A percentile compares a stretch with the other conserved stretches of the same genome.
Conservation (phyloP, 1,139 yeast genomes). For the Candida sp. region DNA sequence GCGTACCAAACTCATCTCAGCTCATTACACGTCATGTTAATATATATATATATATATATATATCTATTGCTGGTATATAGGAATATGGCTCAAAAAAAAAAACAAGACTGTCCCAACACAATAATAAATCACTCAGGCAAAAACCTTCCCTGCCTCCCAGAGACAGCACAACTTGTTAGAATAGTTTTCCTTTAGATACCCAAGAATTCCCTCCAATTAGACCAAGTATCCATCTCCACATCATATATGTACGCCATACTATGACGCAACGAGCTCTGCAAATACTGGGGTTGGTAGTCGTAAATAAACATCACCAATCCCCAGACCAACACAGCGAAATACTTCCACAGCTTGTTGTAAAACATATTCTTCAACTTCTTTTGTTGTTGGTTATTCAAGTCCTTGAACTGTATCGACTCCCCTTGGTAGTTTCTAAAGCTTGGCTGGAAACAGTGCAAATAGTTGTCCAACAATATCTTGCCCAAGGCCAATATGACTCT, state of each 20-base stretch:
- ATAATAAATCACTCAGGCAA: neutral
- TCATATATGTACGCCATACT: slow-evolving; percentile 78
- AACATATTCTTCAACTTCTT: slow-evolving; percentile 36
- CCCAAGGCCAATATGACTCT: slow-evolving; percentile 59
- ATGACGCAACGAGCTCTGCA: slow-evolving; percentile 70
- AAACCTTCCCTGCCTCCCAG: neutral
- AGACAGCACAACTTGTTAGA: neutral
- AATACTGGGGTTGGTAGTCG: slow-evolving; percentile 62
- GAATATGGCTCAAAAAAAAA: no score
- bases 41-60: no score
- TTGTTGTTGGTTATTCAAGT: slow-evolving; percentile 34
- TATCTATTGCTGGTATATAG: no score
- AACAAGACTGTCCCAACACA: no score
- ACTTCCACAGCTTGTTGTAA: slow-evolving; percentile 59
- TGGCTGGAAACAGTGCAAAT: slow-evolving; percentile 42
- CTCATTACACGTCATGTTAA: no score
- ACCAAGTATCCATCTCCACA: slow-evolving; percentile 49
- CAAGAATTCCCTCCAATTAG: slow-evolving; percentile 46
- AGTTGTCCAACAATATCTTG: slow-evolving; percentile 47
- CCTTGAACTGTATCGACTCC: slow-evolving; percentile 29
- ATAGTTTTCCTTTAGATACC: slow-evolving; percentile 25
- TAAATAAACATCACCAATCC: slow-evolving; percentile 77
- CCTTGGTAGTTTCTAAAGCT: slow-evolving; percentile 25
- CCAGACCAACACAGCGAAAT: slow-evolving; percentile 76
- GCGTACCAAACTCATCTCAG: no score